phyloP scores from a whole-genome alignment of 306 rosid species.

The Lithocarpus polystachyus region DNA sequence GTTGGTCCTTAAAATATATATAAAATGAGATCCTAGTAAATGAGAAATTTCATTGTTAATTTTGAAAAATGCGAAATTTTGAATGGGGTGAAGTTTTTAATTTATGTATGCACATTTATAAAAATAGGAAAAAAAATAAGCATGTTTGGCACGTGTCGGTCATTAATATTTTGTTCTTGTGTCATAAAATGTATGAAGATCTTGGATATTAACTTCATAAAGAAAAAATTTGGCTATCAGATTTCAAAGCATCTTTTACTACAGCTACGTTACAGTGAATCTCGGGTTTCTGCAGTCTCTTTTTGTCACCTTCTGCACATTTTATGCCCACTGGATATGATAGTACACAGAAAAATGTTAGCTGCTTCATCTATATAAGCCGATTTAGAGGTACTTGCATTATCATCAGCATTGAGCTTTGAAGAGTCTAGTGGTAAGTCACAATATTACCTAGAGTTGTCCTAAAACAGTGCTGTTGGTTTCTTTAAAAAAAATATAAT shows the following conservation, averaged over 20 bases:
- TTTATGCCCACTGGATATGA: slow-evolving; percentile 8
- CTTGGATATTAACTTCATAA: not conserved
- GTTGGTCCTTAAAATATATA: not conserved
- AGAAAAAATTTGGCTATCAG: slow-evolving; percentile 4
- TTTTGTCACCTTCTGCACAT: not conserved
- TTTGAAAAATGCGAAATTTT: not conserved
- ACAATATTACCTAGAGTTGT: not conserved
- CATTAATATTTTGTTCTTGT: not conserved
- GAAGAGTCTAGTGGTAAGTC: slow-evolving; percentile 9
- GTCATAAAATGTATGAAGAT: not conserved
- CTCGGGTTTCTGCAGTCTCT: not conserved
- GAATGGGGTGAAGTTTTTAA: not conserved
- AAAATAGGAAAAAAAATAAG: not conserved
- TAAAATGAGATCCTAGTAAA: not conserved
- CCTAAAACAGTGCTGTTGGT: not conserved
- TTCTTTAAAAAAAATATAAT: not conserved
- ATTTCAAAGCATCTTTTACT: not conserved
- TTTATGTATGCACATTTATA: not conserved
- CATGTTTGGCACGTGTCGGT: not conserved
- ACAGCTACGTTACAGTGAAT: not conserved
- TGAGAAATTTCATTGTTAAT: not conserved
- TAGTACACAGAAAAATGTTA: not conserved
- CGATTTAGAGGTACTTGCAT: not conserved
- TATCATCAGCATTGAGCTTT: slow-evolving; percentile 1
- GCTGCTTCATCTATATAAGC: slow-evolving; percentile 22